phyloP scores from a whole-genome alignment of 176 grass and related monocot genomes.

The Oryza officinalis region DNA sequence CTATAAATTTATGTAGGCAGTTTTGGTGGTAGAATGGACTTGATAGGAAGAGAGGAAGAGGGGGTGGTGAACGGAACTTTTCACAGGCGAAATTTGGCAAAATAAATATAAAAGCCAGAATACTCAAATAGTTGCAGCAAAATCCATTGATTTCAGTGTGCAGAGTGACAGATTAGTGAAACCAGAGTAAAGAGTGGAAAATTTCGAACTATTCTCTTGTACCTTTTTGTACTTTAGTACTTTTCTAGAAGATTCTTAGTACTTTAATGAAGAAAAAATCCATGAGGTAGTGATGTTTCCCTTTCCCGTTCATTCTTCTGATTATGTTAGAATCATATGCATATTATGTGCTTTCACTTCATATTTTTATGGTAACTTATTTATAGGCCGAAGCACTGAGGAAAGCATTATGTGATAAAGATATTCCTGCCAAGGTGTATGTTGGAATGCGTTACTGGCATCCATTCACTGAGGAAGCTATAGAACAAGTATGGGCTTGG shows the following conservation, averaged over 20 bases:
- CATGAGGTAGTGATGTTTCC: neutral
- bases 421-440: conserved; percentile 94
- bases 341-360: conserved; percentile 14
- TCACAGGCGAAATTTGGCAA: neutral
- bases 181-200: neutral
- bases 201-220: neutral
- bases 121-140: neutral
- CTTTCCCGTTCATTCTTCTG: conserved; percentile 8
- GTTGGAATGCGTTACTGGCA: conserved; percentile 99
- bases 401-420: conserved; percentile 80
- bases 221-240: too few species aligned
- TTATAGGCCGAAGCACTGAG: conserved; percentile 81
- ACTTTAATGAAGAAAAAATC: neutral
- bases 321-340: conserved; percentile 1
- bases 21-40: neutral
- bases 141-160: neutral
- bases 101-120: neutral
- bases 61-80: too few species aligned
- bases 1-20: neutral
- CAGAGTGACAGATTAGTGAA: neutral
- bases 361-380: conserved; percentile 30
- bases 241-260: too few species aligned
- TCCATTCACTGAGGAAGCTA: conserved; percentile 99
- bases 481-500: conserved; percentile 68
- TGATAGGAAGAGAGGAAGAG: neutral